Base-by-base conservation (phyloP, 192 early-diverging fungal species). In the Coemansia sp. region DNA sequence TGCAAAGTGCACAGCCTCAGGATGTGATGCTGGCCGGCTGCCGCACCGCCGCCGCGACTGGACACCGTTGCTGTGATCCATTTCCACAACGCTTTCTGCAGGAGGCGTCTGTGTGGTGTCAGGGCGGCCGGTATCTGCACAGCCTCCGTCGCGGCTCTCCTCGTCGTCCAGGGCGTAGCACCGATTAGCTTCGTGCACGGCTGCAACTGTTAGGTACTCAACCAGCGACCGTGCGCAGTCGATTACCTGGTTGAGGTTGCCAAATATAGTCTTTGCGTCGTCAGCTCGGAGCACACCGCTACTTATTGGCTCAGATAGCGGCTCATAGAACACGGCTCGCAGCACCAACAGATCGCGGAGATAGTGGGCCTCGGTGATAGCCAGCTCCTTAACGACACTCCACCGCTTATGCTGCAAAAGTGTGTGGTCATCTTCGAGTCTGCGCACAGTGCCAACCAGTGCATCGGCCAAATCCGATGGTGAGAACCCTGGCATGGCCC, bases 221-320 rank as follows among this genome's bases (percentile, higher is more conserved):
- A 90, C 70, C 47, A 94, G 80, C n/a, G 83, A 76, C 11, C 76
- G 66, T 15, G 89, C 86, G 55, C 88, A 84, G 18, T 74, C 73
- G 31, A 93, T 86, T 12, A 97, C 84, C 4, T 84, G 83, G 9
- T 86, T 84, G 34, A 97, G 74, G 74, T 95, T 93, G 55, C 82
- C 85, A 71, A 95, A 97, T 14, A 97, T 69, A 5, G 79, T 68
- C 64, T 86, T 87, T 20, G 85, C 79, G 53, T 94, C 93, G 14
- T 79, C 79, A 31, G 66, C 61, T 20, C 85, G 80, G 26, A 89
- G 51, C 20, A 80, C 62, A 1, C 57, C 50, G 11, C 76, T 61
- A 34, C 73, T 70, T 1, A 67, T 64, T 14, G 54, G 59, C 5
- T 67, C 70, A 31, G 82, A 76, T 46, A 86, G 83, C 6, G 84